A percentile compares a stretch with the other conserved stretches of the same genome.
Evolutionary conservation across 2,329 filamentous ascomycete genomes (phyloP).

Genomic region (Bipolaris zeicola): DNA sequence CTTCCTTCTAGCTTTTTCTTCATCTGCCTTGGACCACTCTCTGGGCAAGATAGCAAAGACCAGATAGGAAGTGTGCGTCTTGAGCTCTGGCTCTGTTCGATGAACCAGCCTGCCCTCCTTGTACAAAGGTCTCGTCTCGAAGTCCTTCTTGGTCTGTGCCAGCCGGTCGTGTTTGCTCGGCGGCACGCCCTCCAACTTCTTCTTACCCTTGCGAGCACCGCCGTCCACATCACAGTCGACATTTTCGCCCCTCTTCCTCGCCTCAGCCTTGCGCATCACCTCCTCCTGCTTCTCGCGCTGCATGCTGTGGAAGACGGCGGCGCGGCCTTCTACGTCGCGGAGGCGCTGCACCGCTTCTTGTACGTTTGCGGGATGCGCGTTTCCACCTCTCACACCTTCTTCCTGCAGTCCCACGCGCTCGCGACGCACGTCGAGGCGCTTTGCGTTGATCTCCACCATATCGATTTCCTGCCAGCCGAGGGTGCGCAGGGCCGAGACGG

Average conservation of each 20-base stretch:
- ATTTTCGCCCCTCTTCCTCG: constrained; percentile 39
- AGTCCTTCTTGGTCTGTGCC: constrained; percentile 35
- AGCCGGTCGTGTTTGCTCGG: constrained; percentile 40
- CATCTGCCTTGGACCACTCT: constrained; percentile 83
- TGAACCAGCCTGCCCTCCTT: constrained; percentile 79
- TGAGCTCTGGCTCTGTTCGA: constrained; percentile 83
- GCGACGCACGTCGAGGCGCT: constrained; percentile 78
- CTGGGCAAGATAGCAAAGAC: constrained; percentile 90
- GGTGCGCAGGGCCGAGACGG: constrained; percentile 77
- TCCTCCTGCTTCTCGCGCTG: constrained; percentile 50
- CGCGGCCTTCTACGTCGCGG: constrained; percentile 72
- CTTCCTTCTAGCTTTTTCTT: constrained; percentile 60
- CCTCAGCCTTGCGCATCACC: constrained; percentile 51
- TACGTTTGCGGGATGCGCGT: constrained; percentile 73
- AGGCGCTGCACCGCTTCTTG: constrained; percentile 77
- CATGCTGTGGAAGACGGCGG: constrained; percentile 65
- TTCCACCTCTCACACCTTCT: constrained; percentile 70
- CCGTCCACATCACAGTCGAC: constrained; percentile 27
- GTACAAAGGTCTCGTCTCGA: constrained; percentile 56
- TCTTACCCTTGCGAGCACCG: constrained; percentile 20
- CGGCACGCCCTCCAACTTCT: constrained; percentile 31
- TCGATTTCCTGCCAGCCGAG: constrained; percentile 89
- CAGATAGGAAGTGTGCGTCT: constrained; percentile 96
- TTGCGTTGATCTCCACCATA: constrained; percentile 88
- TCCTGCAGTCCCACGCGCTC: constrained; percentile 77